Evolutionary conservation across 2,329 filamentous ascomycete genomes (phyloP).

Genomic region (Nigrograna mackinnonii): DNA sequence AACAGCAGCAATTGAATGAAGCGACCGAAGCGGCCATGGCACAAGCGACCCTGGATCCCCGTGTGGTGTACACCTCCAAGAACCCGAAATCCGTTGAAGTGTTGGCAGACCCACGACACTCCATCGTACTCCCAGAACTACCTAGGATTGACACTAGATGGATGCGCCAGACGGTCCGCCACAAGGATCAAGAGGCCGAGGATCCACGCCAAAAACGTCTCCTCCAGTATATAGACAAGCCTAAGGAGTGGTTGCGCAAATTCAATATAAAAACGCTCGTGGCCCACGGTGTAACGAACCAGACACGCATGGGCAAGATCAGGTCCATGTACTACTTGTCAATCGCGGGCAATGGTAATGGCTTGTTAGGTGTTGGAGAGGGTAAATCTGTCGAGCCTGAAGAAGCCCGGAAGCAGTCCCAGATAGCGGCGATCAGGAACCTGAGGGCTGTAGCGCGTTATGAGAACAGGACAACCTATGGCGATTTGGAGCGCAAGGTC

Average conservation of each 20-base stretch:
- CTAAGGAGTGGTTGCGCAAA: constrained; percentile 47
- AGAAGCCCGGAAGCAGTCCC: constrained; percentile 72
- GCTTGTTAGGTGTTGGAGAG: constrained; percentile 84
- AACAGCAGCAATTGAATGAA: constrained; percentile 23
- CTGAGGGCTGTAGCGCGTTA: constrained; percentile 92
- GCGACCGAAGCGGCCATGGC: constrained; percentile 34
- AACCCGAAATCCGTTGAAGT: constrained; percentile 54
- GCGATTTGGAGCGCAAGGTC: constrained; percentile 80
- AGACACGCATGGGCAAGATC: constrained; percentile 96
- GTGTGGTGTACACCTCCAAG: constrained; percentile 50
- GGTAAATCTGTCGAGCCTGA: constrained; percentile 79
- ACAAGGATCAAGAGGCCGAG: constrained; percentile 41
- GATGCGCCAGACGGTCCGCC: constrained; percentile 34
- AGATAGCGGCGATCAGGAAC: constrained; percentile 82
- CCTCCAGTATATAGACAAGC: constrained; percentile 58
- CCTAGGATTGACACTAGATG: constrained; percentile 48
- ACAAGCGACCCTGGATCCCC: constrained; percentile 44
- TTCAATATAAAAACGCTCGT: constrained; percentile 76
- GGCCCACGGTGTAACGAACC: constrained; percentile 76
- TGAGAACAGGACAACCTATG: constrained; percentile 89
- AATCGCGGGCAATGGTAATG: constrained; percentile 85
- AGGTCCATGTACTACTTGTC: constrained; percentile 73
- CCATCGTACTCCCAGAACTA: constrained; percentile 54
- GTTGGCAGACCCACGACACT: constrained; percentile 50
- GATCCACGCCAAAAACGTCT: constrained; percentile 55